These are phyloP conservation scores for Thinopyrum elongatum DNA, from an alignment of 176 grass and related monocot genomes.

Conservation along the genomic window DNA sequence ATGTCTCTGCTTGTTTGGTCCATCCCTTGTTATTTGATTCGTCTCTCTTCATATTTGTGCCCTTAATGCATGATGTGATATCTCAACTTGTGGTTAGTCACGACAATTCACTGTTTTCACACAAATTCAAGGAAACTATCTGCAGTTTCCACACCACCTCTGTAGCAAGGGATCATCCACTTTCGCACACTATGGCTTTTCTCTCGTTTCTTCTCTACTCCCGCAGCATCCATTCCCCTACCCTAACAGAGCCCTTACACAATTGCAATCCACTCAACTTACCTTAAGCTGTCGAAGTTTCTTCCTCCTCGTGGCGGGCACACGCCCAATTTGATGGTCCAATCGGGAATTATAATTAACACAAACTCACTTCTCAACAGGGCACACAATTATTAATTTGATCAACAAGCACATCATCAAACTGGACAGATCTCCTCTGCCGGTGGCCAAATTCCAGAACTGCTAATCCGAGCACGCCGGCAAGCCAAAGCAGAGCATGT, in stretches of 20 bases:
- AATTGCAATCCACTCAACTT: background rate
- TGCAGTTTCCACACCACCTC: background rate
- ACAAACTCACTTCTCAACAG: background rate
- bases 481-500: background rate
- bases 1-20: background rate
- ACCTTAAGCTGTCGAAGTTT: background rate
- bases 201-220: background rate
- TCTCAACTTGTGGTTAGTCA: background rate
- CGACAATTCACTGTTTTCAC: background rate
- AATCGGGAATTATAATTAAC: background rate
- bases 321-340: background rate
- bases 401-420: background rate
- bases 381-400: background rate
- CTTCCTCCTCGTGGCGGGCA: background rate
- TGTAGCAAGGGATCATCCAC: background rate
- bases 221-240: background rate
- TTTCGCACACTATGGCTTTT: background rate
- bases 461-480: background rate
- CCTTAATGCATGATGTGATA: background rate
- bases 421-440: background rate
- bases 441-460: background rate
- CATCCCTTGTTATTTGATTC: background rate
- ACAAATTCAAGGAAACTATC: background rate
- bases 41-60: background rate
- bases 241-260: background rate